Conservation (phyloP, 306 rosid genomes). For the Casuarina equisetifolia region DNA sequence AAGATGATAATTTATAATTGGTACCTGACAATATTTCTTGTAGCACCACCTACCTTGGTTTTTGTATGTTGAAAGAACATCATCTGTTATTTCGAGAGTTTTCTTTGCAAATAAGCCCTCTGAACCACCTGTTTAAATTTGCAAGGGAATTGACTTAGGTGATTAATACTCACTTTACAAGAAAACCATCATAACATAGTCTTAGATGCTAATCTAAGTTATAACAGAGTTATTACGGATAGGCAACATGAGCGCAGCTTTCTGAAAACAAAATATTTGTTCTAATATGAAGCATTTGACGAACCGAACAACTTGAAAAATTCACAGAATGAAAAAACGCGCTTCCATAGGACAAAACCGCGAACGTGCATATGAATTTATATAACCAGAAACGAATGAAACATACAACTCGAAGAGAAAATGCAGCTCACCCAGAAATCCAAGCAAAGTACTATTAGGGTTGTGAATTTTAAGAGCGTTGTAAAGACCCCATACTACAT, state of each 20-base stretch:
- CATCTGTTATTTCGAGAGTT: constrained; percentile 80
- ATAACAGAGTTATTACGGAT: no score
- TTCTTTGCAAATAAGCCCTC: constrained; percentile 94
- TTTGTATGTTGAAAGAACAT: constrained; percentile 79
- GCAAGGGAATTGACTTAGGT: constrained; percentile 16
- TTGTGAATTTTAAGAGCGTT: constrained; percentile 82
- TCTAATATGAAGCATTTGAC: background rate
- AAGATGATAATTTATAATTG: background rate
- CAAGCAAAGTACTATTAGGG: constrained; percentile 66
- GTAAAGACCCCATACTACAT: constrained; percentile 91
- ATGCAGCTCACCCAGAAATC: constrained; percentile 71
- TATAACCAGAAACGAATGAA: constrained; percentile 7
- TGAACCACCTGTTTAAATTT: constrained; percentile 74
- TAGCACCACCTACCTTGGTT: constrained; percentile 70
- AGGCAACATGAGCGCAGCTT: background rate
- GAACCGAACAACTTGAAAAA: background rate
- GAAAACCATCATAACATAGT: background rate
- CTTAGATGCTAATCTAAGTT: background rate
- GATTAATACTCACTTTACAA: constrained; percentile 3
- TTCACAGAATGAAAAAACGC: background rate
- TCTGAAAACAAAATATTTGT: background rate
- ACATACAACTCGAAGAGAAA: background rate
- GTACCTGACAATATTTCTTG: constrained; percentile 1
- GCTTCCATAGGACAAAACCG: background rate
- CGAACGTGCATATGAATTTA: constrained; percentile 6